These are phyloP conservation scores for Trichosporon faecale DNA, from an alignment of 1,284 basidiomycete species.

Conservation along the genomic window DNA sequence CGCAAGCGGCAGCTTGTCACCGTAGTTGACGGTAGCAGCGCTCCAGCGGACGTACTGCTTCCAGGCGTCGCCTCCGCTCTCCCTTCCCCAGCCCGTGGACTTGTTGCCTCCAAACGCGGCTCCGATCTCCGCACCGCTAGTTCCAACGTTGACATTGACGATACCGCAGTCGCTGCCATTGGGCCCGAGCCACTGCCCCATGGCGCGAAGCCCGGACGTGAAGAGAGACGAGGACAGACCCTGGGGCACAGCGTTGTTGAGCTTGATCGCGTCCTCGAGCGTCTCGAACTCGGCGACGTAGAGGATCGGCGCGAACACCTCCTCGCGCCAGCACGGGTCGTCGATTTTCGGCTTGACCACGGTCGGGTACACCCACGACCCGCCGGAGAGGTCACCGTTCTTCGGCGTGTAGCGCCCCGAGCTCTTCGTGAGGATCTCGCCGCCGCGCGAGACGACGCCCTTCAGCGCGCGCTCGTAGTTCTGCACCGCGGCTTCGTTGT, in stretches of 20 bases:
- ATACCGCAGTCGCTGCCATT: constrained; percentile 80
- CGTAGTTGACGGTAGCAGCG: constrained; percentile 85
- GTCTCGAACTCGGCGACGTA: constrained; percentile 86
- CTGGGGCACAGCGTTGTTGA: constrained; percentile 91
- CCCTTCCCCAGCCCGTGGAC: constrained; percentile 78
- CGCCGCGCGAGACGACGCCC: constrained; percentile 64
- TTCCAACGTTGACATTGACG: constrained; percentile 87
- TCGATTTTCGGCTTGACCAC: constrained; percentile 58
- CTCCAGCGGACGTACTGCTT: constrained; percentile 62
- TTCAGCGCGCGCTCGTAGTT: constrained; percentile 65
- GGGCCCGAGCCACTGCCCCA: constrained; percentile 89
- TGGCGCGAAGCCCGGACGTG: constrained; percentile 74
- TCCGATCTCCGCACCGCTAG: constrained; percentile 89
- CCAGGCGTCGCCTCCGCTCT: constrained; percentile 95
- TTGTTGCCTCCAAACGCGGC: constrained; percentile 92
- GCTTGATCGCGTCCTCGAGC: constrained; percentile 80
- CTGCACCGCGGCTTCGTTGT: constrained; percentile 65
- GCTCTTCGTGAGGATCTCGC: constrained; percentile 60
- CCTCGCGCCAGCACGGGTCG: constrained; percentile 47
- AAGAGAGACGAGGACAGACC: constrained; percentile 83
- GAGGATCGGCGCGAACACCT: constrained; percentile 58
- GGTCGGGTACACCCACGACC: constrained; percentile 85
- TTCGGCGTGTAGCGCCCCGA: constrained; percentile 39
- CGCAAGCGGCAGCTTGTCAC: constrained; percentile 78
- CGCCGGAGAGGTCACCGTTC: constrained; percentile 56